phyloP scores from a whole-genome alignment of 768 basidiomycete genomes.

The Rhodocollybia butyracea region DNA sequence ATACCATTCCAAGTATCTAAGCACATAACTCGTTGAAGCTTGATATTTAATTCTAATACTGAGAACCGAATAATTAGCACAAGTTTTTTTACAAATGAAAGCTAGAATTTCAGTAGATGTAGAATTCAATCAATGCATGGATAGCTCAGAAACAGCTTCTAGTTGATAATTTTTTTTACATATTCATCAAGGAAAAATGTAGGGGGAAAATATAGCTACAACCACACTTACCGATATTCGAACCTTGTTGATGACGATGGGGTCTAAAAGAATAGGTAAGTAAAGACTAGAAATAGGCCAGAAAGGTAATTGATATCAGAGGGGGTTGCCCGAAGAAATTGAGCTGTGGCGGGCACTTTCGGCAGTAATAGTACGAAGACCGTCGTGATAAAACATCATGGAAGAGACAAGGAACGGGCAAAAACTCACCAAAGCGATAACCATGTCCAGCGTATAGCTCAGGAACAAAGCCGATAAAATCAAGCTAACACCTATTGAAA shows the following conservation, averaged over 20 bases:
- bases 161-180: constrained; percentile 64
- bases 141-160: constrained; percentile 87
- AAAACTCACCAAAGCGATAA: constrained; percentile 36
- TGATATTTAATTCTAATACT: too few relatives aligned
- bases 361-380: constrained; percentile 84
- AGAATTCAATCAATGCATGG: constrained; percentile 53
- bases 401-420: constrained; percentile 8
- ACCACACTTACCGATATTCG: neutral
- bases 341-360: constrained; percentile 96
- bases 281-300: neutral
- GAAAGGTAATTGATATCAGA: constrained; percentile 45
- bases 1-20: too few relatives aligned
- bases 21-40: neutral
- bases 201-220: neutral
- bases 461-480: neutral
- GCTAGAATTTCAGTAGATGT: neutral
- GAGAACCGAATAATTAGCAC: neutral
- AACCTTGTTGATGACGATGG: neutral
- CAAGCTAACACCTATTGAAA: neutral
- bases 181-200: constrained; percentile 36
- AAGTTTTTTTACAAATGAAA: neutral
- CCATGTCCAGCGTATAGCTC: neutral
- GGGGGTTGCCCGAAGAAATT: constrained; percentile 73
- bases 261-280: neutral
- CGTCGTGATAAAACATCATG: constrained; percentile 88